Percentiles rank a stretch among this genome's conserved stretches.
phyloP scores from a whole-genome alignment of 1,284 basidiomycete genomes.

The Exobasidium rhododendri region DNA sequence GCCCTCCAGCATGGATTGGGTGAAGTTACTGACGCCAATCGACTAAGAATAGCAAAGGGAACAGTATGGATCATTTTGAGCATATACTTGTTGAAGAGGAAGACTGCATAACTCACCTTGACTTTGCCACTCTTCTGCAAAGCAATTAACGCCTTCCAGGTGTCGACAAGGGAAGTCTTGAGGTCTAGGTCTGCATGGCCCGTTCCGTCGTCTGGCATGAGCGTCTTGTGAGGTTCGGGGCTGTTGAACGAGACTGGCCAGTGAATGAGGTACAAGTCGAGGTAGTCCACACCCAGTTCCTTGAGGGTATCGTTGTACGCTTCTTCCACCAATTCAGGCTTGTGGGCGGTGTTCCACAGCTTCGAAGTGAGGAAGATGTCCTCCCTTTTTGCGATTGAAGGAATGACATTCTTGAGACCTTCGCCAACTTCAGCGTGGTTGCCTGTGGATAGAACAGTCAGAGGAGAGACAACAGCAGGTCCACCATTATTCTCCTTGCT shows the following conservation, averaged over 20 bases:
- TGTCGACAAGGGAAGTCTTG: constrained; percentile 67
- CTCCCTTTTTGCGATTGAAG: constrained; percentile 56
- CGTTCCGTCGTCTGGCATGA: constrained; percentile 62
- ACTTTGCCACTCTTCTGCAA: constrained; percentile 57
- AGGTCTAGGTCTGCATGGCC: constrained; percentile 62
- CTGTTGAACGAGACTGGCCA: constrained; percentile 67
- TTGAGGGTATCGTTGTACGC: constrained; percentile 56
- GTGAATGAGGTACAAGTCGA: constrained; percentile 67
- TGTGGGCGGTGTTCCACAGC: constrained; percentile 68
- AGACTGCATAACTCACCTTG: constrained; percentile 30
- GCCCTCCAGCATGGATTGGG: constrained; percentile 65
- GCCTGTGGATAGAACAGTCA: not conserved
- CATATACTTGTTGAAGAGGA: too few species aligned
- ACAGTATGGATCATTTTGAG: too few species aligned
- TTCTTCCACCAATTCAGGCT: constrained; percentile 49
- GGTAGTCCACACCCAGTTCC: constrained; percentile 55
- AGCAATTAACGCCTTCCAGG: constrained; percentile 74
- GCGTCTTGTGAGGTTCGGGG: constrained; percentile 30
- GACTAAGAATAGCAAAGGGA: constrained; percentile 4
- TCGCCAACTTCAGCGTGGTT: constrained; percentile 56
- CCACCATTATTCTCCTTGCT: too few species aligned
- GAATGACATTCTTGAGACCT: constrained; percentile 56
- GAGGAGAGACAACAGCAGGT: constrained; percentile 16
- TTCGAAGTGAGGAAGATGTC: constrained; percentile 59
- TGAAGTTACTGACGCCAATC: constrained; percentile 76